Base-by-base conservation (phyloP, 768 basidiomycete genomes). In the Kwoniella mangroviensis region DNA sequence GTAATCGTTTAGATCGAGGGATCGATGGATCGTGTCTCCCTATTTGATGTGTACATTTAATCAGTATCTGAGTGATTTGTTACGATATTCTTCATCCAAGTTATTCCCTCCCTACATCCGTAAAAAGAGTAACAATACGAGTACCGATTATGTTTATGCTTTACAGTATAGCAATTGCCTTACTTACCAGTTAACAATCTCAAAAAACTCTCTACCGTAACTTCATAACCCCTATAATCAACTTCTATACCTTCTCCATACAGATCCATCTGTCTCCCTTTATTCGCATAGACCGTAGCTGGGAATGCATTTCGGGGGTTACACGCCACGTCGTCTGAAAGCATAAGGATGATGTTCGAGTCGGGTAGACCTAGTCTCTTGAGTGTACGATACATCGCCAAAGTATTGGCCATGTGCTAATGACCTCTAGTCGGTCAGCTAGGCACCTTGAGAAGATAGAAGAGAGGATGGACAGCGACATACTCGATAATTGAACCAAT, bases 401-500 rank as follows among this genome's bases (percentile, higher is more conserved):
- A 87, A 0, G 96, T 92, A 84, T 98, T 99, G 10, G 97, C 90
- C 94, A 98, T 98, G 82, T 98, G 97, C 94, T 98, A 74, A 7
- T 34, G n/a, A n/a, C n/a, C n/a, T n/a, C n/a, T n/a, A n/a, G n/a
- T n/a, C n/a, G n/a, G n/a, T n/a, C n/a, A n/a, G n/a, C n/a, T n/a
- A n/a, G n/a, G n/a, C n/a, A n/a, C n/a, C n/a, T 34, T 34, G 34
- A 34, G 34, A 34, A 7, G 9, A 34, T 7, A 55, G 5, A 57
- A 40, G 26, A 7, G 15, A 26, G 24, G 42, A 4, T 45, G 58
- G 54, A 6, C 49, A 42, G 54, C 0, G 19, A 87, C 90, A 63
- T 79, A 97, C 96, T 53, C 96, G 86, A 80, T 99, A 99, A 81
- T 99, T 99, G 86, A 99, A 99, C 95, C 95, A 98, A 81, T 95